Evolutionary conservation across 2,329 filamentous ascomycete species (phyloP).

Genomic region (Nemania serpens): DNA sequence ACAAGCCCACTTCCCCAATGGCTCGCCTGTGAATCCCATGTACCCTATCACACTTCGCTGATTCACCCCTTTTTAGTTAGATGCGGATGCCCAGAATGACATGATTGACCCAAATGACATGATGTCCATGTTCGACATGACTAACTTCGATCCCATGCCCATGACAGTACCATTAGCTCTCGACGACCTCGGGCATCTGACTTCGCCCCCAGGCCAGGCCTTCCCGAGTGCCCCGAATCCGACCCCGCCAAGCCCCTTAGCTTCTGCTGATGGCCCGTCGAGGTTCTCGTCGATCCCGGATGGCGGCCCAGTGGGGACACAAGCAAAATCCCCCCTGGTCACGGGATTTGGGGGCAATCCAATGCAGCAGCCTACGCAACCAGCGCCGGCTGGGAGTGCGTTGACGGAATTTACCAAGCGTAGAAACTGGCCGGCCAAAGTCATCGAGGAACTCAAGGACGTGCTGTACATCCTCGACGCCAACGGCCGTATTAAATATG

Average conservation of each 20-base stretch:
- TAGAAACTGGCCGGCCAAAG: constrained; percentile 82
- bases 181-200: constrained; percentile 37
- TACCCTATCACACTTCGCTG: constrained; percentile 3
- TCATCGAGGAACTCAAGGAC: constrained; percentile 88
- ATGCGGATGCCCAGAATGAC: constrained; percentile 35
- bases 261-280: constrained; percentile 29
- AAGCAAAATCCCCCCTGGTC: constrained; percentile 31
- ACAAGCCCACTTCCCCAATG: too few species aligned
- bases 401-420: constrained; percentile 65
- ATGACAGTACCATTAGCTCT: constrained; percentile 31
- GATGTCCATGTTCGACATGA: constrained; percentile 40
- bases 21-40: too few species aligned
- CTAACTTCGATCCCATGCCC: constrained; percentile 35
- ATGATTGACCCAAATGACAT: constrained; percentile 37
- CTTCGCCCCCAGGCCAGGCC: constrained; percentile 30
- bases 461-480: constrained; percentile 85
- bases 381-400: constrained; percentile 47
- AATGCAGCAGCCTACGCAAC: constrained; percentile 22
- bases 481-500: constrained; percentile 81
- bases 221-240: constrained; percentile 28
- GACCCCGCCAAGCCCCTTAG: constrained; percentile 32
- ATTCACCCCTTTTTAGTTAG: constrained; percentile 32
- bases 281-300: constrained; percentile 32
- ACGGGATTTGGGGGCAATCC: constrained; percentile 40
- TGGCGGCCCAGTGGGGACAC: constrained; percentile 31